Evolutionary conservation across 306 rosid genomes (phyloP).

Genomic region (Cicer yamashitae): DNA sequence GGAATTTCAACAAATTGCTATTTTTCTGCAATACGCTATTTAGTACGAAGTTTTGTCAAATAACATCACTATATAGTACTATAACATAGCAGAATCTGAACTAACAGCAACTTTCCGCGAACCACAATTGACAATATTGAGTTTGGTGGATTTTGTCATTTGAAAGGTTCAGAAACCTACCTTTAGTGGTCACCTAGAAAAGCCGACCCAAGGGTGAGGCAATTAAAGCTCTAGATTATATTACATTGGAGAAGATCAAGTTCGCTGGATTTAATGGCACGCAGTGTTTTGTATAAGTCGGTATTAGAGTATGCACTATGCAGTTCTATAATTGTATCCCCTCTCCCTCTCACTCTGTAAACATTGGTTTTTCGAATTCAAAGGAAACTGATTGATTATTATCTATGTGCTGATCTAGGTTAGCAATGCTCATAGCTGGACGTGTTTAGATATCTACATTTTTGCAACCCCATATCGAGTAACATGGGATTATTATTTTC

Average conservation of each 20-base stretch:
- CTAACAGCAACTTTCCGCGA: no score
- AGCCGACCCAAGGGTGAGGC: not conserved
- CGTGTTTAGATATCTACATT: constrained; percentile 87
- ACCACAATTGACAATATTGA: no score
- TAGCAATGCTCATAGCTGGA: constrained; percentile 88
- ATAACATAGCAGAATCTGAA: no score
- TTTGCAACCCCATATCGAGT: constrained; percentile 96
- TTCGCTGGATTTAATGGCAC: not conserved
- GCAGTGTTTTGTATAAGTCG: not conserved
- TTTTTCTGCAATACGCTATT: no score
- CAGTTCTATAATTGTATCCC: constrained; percentile 27
- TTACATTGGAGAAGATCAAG: constrained; percentile 5
- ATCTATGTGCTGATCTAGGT: constrained; percentile 59
- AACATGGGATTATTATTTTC: constrained; percentile 94
- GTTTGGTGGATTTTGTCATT: constrained; percentile 34
- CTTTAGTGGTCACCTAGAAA: not conserved
- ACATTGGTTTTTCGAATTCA: constrained; percentile 8
- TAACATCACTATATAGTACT: no score
- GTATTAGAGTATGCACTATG: constrained; percentile 25
- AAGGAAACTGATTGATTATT: constrained; percentile 34
- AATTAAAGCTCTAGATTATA: not conserved
- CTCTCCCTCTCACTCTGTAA: not conserved
- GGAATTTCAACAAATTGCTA: no score
- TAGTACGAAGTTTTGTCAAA: no score
- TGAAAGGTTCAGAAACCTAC: constrained; percentile 34